Evolutionary conservation across 257 asterid species (phyloP).

Genomic region (Plantago elongata): DNA sequence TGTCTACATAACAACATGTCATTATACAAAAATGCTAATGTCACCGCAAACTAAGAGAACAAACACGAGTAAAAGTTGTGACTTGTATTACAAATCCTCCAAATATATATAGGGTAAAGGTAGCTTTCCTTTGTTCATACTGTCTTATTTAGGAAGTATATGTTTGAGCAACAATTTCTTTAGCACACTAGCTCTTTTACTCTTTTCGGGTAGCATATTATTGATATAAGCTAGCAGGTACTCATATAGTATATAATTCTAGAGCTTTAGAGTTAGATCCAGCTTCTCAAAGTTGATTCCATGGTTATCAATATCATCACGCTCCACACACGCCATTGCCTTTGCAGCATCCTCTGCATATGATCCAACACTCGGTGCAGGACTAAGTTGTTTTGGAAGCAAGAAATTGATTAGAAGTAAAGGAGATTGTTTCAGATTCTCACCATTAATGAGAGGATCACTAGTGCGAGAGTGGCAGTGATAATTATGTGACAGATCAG

Average conservation of each 20-base stretch:
- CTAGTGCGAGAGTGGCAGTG: not conserved
- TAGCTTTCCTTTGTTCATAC: not conserved
- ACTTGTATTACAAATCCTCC: too few species aligned
- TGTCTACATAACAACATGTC: too few species aligned
- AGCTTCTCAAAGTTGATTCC: conserved; percentile 20
- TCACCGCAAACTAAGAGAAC: too few species aligned
- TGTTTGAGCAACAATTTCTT: not conserved
- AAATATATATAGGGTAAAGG: not conserved
- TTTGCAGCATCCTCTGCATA: conserved; percentile 17
- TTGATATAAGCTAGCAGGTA: not conserved
- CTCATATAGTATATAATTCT: not conserved
- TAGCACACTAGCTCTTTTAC: too few species aligned
- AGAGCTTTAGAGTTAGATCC: conserved; percentile 44
- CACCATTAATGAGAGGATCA: conserved; percentile 1
- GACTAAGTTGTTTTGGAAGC: conserved; percentile 32
- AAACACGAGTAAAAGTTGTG: too few species aligned
- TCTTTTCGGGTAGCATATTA: not conserved
- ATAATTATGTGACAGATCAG: not conserved
- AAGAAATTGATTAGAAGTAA: conserved; percentile 21
- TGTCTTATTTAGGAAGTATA: not conserved
- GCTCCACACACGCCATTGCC: conserved; percentile 19
- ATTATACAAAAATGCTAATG: too few species aligned
- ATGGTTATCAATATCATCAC: conserved; percentile 4
- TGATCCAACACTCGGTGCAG: conserved; percentile 22
- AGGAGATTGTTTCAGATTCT: not conserved